These are phyloP conservation scores for Aspergillus floridensis DNA, from an alignment of 2,329 filamentous ascomycete genomes.

Conservation along the genomic window DNA sequence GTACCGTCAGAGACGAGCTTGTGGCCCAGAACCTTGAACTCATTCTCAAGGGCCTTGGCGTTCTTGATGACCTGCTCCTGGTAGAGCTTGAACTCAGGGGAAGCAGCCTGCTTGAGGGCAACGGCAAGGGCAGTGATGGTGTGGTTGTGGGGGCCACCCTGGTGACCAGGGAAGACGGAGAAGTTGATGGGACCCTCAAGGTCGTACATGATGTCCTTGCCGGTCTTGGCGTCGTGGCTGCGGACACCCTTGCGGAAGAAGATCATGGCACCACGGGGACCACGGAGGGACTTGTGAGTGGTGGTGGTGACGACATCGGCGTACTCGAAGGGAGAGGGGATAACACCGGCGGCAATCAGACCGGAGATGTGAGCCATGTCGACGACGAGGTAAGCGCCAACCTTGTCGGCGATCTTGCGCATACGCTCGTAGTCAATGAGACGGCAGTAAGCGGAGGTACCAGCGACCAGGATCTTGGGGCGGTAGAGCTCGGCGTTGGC, in stretches of 20 bases:
- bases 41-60: constrained; percentile 78
- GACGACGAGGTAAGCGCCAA: constrained; percentile 86
- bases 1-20: constrained; percentile 90
- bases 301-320: constrained; percentile 97
- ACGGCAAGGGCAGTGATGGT: constrained; percentile 95
- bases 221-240: constrained; percentile 77
- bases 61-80: constrained; percentile 88
- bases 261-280: constrained; percentile 94
- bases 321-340: constrained; percentile 83
- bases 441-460: constrained; percentile 92
- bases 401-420: constrained; percentile 85
- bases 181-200: constrained; percentile 91
- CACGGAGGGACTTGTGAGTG: constrained; percentile 94
- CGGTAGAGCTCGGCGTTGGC: constrained; percentile 84
- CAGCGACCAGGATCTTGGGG: constrained; percentile 92
- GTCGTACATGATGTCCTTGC: constrained; percentile 81
- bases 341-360: constrained; percentile 84
- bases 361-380: constrained; percentile 99
- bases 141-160: constrained; percentile 98
- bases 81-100: constrained; percentile 86
- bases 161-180: constrained; percentile 96
- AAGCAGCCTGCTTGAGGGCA: constrained; percentile 88
- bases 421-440: constrained; percentile 93
- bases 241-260: constrained; percentile 95
- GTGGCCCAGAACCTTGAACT: constrained; percentile 70